phyloP scores from a whole-genome alignment of 2,329 filamentous ascomycete species.

The Alternaria infectoria region DNA sequence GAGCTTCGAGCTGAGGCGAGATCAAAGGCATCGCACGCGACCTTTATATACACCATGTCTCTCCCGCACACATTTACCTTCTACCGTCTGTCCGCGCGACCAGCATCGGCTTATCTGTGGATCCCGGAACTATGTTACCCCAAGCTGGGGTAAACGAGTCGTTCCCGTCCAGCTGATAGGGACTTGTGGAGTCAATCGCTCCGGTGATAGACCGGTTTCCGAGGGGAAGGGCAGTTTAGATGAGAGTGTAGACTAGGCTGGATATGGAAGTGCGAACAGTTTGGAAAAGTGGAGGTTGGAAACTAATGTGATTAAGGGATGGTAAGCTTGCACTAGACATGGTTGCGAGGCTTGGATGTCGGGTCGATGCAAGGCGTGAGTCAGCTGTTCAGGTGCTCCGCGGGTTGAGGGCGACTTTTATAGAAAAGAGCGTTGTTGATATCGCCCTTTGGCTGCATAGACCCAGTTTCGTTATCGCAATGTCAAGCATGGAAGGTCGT shows the following conservation, averaged over 20 bases:
- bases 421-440: background rate
- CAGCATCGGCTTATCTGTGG: constrained; percentile 28
- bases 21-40: constrained; percentile 1
- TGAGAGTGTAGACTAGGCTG: constrained; percentile 9
- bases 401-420: constrained; percentile 5
- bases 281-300: constrained; percentile 12
- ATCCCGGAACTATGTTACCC: constrained; percentile 22
- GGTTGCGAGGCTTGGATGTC: constrained; percentile 17
- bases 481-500: background rate
- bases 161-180: constrained; percentile 19
- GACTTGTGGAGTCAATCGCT: constrained; percentile 13
- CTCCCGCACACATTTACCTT: background rate
- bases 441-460: background rate
- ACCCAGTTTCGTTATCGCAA: constrained; percentile 1
- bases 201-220: constrained; percentile 8
- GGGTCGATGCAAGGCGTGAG: constrained; percentile 11
- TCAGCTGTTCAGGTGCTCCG: constrained; percentile 16
- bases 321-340: constrained; percentile 18
- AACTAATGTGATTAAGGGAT: constrained; percentile 17
- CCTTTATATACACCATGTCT: constrained; percentile 21
- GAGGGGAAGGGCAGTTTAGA: background rate
- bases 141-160: constrained; percentile 28
- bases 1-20: constrained; percentile 8
- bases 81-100: constrained; percentile 5
- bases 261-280: constrained; percentile 28